phyloP scores from a whole-genome alignment of 2,329 filamentous ascomycete species.

The Scedosporium minutisporum region DNA sequence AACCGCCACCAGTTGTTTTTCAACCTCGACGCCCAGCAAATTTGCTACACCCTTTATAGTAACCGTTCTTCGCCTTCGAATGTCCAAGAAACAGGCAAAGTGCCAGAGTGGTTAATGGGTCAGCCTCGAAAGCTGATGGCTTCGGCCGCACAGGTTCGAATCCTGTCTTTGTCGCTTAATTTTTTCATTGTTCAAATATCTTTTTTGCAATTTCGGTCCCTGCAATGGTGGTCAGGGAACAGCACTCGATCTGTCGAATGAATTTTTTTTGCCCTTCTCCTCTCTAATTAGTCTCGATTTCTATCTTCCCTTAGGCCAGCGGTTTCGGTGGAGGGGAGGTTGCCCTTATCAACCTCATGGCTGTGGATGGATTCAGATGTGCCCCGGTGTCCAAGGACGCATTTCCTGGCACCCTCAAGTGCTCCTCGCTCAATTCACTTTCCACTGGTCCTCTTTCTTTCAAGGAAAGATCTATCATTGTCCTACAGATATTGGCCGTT shows the following conservation, averaged over 20 bases:
- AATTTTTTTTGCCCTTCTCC: not conserved
- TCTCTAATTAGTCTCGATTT: not conserved
- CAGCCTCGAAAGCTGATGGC: conserved; percentile 3
- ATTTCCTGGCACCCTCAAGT: too few relatives aligned
- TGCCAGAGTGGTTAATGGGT: conserved; percentile 7
- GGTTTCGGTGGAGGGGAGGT: too few relatives aligned
- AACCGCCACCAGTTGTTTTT: not conserved
- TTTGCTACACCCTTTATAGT: not conserved
- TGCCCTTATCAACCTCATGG: too few relatives aligned
- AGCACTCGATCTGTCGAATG: too few relatives aligned
- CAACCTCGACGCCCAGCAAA: not conserved
- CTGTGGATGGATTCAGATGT: too few relatives aligned
- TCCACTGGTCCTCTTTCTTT: too few relatives aligned
- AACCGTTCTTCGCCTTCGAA: not conserved
- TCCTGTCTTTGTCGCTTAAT: conserved; percentile 1
- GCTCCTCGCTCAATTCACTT: too few relatives aligned
- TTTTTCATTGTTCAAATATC: not conserved
- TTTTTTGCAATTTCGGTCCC: not conserved
- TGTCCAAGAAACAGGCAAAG: not conserved
- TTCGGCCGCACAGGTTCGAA: conserved; percentile 5
- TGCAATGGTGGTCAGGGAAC: too few relatives aligned
- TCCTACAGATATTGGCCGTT: too few relatives aligned
- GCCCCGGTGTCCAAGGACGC: too few relatives aligned
- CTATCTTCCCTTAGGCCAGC: not conserved
- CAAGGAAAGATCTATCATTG: too few relatives aligned